phyloP scores from a whole-genome alignment of 2,329 filamentous ascomycete genomes.

The Penicillium sp. region DNA sequence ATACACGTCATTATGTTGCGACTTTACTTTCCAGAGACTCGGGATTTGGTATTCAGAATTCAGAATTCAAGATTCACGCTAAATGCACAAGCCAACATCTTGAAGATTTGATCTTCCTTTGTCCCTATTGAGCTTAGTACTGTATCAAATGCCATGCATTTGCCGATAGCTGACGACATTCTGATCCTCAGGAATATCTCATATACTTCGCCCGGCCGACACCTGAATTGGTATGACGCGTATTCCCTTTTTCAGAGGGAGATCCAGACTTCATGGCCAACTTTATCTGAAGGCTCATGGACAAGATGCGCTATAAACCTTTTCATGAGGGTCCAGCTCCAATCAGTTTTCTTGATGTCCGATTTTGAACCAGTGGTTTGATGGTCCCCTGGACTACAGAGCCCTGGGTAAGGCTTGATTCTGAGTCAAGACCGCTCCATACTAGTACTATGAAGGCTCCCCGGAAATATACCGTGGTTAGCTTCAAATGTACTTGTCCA shows the following conservation, averaged over 20 bases:
- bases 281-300: not conserved
- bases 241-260: not conserved
- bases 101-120: not conserved
- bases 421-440: not conserved
- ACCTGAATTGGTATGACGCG: not conserved
- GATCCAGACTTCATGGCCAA: not conserved
- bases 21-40: not conserved
- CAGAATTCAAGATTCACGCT: not conserved
- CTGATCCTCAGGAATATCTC: not conserved
- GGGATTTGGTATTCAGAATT: not conserved
- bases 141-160: not conserved
- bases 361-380: not conserved
- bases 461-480: not conserved
- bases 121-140: not conserved
- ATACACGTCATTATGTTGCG: constrained; percentile 1
- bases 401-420: not conserved
- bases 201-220: not conserved
- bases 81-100: not conserved
- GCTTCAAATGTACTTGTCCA: not conserved
- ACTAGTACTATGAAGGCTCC: not conserved
- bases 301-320: not conserved
- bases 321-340: not conserved
- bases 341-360: not conserved
- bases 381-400: not conserved
- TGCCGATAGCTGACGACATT: constrained; percentile 2